phyloP scores from a whole-genome alignment of 2,329 filamentous ascomycete species.

The Diaporthe eres region DNA sequence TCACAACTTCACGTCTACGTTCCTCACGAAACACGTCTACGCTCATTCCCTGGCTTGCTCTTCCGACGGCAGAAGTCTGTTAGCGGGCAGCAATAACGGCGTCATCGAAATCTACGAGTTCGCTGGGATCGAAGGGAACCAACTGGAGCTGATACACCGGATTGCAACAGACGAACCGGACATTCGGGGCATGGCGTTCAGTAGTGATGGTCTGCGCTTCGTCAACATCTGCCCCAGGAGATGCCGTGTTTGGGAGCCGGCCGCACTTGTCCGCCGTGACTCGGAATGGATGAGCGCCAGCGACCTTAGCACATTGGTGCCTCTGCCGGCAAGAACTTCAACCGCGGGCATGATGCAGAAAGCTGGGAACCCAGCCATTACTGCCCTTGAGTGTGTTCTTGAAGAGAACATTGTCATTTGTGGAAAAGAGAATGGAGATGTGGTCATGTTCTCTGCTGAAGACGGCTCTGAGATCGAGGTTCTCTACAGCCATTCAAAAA shows the following conservation, averaged over 20 bases:
- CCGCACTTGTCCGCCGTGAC: background rate
- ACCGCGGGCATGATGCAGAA: background rate
- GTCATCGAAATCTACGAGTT: background rate
- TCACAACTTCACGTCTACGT: background rate
- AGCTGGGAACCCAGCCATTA: background rate
- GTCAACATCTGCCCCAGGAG: too few relatives aligned
- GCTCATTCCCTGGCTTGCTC: background rate
- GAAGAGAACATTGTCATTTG: background rate
- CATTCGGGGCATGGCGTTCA: background rate
- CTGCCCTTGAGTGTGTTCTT: background rate
- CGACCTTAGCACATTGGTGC: background rate
- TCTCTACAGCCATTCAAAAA: too few relatives aligned
- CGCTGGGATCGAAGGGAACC: background rate
- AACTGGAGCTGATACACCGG: background rate
- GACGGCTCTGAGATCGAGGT: too few relatives aligned
- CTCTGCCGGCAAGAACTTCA: background rate
- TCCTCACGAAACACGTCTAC: background rate
- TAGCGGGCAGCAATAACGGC: background rate
- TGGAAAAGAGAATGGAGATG: background rate
- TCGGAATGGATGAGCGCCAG: background rate
- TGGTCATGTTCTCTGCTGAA: background rate
- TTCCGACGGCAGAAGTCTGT: background rate
- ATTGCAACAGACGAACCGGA: background rate
- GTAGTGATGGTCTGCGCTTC: too few relatives aligned
- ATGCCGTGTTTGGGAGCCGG: too few relatives aligned